phyloP scores from a whole-genome alignment of 2,329 filamentous ascomycete species.

The Penicillium sp. region DNA sequence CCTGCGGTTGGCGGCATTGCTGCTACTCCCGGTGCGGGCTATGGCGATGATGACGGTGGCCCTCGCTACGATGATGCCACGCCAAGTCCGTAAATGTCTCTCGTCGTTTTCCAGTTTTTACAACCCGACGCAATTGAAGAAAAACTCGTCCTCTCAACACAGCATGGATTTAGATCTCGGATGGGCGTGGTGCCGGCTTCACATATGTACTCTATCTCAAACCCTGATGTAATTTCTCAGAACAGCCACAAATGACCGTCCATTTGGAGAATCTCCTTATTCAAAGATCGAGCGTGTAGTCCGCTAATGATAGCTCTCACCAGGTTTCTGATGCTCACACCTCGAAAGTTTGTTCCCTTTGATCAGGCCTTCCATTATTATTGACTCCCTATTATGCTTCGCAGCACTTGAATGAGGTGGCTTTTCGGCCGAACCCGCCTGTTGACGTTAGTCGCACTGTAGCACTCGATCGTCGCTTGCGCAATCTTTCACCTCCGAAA shows the following conservation, averaged over 20 bases:
- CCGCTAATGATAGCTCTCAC: neutral
- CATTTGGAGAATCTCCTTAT: neutral
- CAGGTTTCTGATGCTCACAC: neutral
- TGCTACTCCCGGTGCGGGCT: slow-evolving; percentile 43
- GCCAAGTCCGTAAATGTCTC: slow-evolving; percentile 39
- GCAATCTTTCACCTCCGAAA: neutral
- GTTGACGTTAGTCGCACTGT: neutral
- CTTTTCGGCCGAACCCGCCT: neutral
- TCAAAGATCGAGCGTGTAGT: neutral
- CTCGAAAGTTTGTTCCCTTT: neutral
- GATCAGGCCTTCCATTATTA: neutral
- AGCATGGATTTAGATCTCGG: slow-evolving; percentile 17
- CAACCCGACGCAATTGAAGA: slow-evolving; percentile 11
- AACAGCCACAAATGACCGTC: slow-evolving; percentile 14
- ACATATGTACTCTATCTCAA: slow-evolving; percentile 28
- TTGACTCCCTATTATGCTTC: too few species aligned
- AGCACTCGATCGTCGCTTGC: neutral
- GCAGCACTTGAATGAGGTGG: neutral
- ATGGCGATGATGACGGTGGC: slow-evolving; percentile 44
- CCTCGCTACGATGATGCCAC: slow-evolving; percentile 48
- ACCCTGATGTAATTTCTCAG: slow-evolving; percentile 20
- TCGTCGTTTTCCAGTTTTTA: slow-evolving; percentile 9
- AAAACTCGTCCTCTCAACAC: slow-evolving; percentile 17
- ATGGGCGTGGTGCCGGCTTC: slow-evolving; percentile 19
- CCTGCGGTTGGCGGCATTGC: slow-evolving; percentile 45